Conservation (phyloP, 176 grass and related monocot genomes). For the Raddia distichophylla region DNA sequence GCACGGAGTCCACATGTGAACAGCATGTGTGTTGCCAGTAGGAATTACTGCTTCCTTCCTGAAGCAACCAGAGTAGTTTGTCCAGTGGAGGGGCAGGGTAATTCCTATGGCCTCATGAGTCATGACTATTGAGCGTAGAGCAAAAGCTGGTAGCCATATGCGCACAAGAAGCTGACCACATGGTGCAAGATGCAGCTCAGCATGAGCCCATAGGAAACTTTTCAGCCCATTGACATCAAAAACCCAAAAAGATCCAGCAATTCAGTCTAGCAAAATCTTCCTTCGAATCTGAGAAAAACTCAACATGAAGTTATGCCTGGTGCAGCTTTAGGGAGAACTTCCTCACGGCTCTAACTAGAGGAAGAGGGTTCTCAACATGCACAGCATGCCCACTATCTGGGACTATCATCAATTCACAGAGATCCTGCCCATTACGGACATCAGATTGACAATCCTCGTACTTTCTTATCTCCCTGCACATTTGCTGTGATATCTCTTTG, state of each 20-base stretch:
- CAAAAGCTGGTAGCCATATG: neutral
- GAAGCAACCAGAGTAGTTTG: neutral
- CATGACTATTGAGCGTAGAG: neutral
- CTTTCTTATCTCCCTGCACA: conserved; percentile 63
- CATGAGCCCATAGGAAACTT: neutral
- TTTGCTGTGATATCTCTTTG: conserved; percentile 61
- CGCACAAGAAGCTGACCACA: neutral
- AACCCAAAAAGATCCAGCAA: neutral
- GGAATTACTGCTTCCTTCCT: neutral
- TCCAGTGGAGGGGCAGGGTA: neutral
- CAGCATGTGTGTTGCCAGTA: too few species aligned
- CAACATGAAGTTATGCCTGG: conserved; percentile 17
- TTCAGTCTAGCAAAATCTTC: neutral
- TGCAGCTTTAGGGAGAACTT: conserved; percentile 64
- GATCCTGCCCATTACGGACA: conserved; percentile 21
- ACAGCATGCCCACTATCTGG: conserved; percentile 86
- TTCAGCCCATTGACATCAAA: neutral
- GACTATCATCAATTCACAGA: conserved; percentile 63
- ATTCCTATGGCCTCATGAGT: neutral
- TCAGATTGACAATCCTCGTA: conserved; percentile 28
- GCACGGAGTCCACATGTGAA: neutral
- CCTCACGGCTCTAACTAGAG: conserved; percentile 72
- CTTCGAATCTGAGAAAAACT: neutral
- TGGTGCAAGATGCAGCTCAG: neutral
- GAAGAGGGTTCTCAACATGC: conserved; percentile 89